Evolutionary conservation across 139 green algal genomes (phyloP).

Genomic region (Micractinium conductrix): DNA sequence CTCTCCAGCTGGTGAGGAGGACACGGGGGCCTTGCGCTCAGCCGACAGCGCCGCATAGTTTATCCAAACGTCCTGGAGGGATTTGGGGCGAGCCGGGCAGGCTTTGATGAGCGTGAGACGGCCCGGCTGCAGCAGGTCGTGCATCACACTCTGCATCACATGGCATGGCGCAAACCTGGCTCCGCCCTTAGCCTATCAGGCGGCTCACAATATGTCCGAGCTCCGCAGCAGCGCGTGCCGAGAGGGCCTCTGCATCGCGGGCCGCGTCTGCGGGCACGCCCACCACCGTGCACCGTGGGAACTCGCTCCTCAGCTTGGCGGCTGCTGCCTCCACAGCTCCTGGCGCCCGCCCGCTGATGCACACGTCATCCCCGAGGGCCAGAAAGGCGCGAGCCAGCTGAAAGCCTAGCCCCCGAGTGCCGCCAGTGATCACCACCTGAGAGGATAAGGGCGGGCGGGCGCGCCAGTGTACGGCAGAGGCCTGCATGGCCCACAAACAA

Average conservation of each 20-base stretch:
- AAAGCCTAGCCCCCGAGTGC: slow-evolving; percentile 56
- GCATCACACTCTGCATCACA: no score
- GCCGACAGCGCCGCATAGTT: slow-evolving; percentile 38
- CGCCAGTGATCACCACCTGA: slow-evolving; percentile 56
- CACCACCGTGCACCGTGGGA: slow-evolving; percentile 34
- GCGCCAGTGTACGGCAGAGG: no score
- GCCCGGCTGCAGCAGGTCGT: no score
- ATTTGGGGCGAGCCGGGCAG: no score
- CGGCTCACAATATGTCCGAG: no score
- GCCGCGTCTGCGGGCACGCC: slow-evolving; percentile 50
- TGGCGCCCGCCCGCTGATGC: slow-evolving; percentile 50
- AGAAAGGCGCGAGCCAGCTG: slow-evolving; percentile 71
- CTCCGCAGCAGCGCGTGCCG: slow-evolving; percentile 31
- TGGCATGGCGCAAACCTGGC: no score
- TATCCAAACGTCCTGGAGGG: slow-evolving; percentile 50
- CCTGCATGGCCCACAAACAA: no score
- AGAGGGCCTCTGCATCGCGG: slow-evolving; percentile 54
- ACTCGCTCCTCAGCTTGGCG: no score
- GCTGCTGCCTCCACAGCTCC: slow-evolving; percentile 33
- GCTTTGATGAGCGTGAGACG: no score
- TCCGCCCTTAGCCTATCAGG: no score
- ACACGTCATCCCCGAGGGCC: slow-evolving; percentile 59
- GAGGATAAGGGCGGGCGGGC: no score
- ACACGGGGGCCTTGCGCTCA: slow-evolving; percentile 26
- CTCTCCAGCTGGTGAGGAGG: slow-evolving; percentile 11